These are phyloP conservation scores for Hypoxylon sp. DNA, from an alignment of 2,329 filamentous ascomycete species.

Conservation along the genomic window DNA sequence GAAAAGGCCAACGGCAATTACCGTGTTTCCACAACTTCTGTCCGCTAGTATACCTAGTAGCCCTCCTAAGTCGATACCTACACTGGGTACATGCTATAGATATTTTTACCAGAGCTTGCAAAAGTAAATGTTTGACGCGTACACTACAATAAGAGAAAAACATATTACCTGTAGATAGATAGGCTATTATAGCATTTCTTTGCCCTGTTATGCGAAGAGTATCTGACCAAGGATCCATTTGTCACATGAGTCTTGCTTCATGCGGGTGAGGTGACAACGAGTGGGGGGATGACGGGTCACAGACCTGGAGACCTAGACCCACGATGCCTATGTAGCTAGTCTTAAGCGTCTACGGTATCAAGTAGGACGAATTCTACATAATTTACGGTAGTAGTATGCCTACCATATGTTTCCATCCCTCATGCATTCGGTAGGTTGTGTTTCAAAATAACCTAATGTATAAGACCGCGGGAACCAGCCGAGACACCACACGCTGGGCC, in stretches of 20 bases:
- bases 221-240: background rate
- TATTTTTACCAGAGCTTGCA: background rate
- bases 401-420: background rate
- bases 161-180: too few relatives aligned
- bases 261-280: constrained; percentile 40
- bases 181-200: too few relatives aligned
- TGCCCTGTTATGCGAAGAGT: too few relatives aligned
- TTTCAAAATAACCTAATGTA: constrained; percentile 9
- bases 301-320: constrained; percentile 7
- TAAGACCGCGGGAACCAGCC: background rate
- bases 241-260: constrained; percentile 43
- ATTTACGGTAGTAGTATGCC: background rate
- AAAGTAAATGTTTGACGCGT: too few relatives aligned
- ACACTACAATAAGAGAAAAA: too few relatives aligned
- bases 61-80: background rate
- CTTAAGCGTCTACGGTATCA: background rate
- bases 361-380: background rate
- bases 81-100: background rate
- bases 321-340: constrained; percentile 16
- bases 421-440: constrained; percentile 8
- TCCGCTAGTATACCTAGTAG: too few relatives aligned
- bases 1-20: too few relatives aligned
- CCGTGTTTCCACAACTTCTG: too few relatives aligned
- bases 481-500: background rate
- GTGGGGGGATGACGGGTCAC: constrained; percentile 23